Conservation (phyloP, 441 rosid species). For the Hura crepitans region DNA sequence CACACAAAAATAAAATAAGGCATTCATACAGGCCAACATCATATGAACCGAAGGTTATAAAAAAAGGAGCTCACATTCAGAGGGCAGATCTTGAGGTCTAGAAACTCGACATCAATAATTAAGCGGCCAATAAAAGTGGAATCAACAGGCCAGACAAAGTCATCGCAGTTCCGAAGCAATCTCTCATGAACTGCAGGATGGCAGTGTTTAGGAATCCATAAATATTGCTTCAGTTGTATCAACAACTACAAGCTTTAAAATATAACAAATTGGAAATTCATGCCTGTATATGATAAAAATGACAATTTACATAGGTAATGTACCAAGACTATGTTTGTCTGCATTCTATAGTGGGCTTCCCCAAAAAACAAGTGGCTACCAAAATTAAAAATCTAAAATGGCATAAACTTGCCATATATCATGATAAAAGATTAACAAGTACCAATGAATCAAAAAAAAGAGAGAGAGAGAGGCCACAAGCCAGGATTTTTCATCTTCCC, state of each 20-base stretch:
- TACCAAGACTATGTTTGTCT: neutral
- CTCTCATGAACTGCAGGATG: constrained; percentile 62
- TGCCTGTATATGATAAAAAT: neutral
- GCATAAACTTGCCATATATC: neutral
- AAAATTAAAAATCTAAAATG: neutral
- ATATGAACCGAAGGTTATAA: constrained; percentile 6
- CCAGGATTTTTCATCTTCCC: constrained; percentile 1
- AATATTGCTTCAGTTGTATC: neutral
- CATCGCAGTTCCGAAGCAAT: constrained; percentile 61
- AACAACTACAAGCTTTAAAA: constrained; percentile 4
- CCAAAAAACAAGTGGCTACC: neutral
- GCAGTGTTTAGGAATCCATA: constrained; percentile 10
- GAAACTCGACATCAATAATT: constrained; percentile 84
- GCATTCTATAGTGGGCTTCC: neutral
- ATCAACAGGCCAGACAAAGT: constrained; percentile 81
- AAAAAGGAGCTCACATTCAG: constrained; percentile 48
- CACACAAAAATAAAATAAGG: neutral
- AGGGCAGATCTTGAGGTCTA: constrained; percentile 67
- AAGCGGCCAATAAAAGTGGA: constrained; percentile 59
- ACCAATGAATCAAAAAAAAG: neutral
- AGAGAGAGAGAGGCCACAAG: too few relatives aligned
- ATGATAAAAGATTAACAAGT: neutral
- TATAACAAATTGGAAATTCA: neutral
- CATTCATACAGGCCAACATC: neutral
- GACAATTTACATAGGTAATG: neutral